Conservation (phyloP, 192 early-diverging fungal genomes). For the Pecoramyces ruminantium region DNA sequence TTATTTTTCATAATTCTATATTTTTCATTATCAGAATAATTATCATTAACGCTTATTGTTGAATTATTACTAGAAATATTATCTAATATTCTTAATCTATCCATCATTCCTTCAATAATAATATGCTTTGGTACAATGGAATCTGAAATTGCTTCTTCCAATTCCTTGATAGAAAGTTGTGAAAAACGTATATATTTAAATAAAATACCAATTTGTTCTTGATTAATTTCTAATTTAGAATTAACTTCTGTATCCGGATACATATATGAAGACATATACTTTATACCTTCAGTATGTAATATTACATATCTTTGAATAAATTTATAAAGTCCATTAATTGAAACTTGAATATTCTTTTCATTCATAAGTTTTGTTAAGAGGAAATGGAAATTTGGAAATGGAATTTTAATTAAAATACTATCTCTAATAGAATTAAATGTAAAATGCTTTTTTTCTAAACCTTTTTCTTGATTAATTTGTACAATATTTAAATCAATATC, state of each 20-base stretch:
- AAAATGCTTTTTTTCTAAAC: not conserved
- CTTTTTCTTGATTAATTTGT: not conserved
- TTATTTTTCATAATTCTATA: not conserved
- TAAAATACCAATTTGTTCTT: not conserved
- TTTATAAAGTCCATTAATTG: not conserved
- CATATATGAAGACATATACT: not conserved
- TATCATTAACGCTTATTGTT: not conserved
- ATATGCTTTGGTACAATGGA: not conserved
- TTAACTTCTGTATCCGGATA: not conserved
- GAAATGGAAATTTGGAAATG: not conserved
- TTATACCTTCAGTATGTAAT: not conserved
- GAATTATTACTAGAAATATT: not conserved
- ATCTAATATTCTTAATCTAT: not conserved
- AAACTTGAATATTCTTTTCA: not conserved
- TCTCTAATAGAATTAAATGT: not conserved
- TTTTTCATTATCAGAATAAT: not conserved
- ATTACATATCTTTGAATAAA: not conserved
- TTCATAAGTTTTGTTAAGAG: not conserved
- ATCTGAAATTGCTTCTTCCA: not conserved
- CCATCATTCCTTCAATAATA: not conserved
- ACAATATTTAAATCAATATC: not conserved
- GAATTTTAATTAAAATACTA: not conserved
- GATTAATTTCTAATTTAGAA: not conserved
- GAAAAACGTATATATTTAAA: not conserved
- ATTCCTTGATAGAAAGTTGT: not conserved